These are phyloP conservation scores for Aspergillus japonicus DNA, from an alignment of 2,329 filamentous ascomycete genomes.

Conservation along the genomic window DNA sequence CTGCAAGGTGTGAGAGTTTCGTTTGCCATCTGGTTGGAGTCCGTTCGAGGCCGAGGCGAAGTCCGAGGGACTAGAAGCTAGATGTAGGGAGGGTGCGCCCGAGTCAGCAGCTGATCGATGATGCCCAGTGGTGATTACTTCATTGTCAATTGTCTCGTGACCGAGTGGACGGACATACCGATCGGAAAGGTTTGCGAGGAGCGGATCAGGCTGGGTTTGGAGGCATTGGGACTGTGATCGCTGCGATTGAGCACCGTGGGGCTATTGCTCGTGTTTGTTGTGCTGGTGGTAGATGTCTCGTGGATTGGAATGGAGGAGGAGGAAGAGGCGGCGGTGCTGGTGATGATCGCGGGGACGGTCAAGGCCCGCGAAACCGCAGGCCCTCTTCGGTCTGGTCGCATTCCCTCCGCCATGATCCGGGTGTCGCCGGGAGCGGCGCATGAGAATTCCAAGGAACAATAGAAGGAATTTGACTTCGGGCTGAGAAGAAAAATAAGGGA, in stretches of 20 bases:
- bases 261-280: constrained; percentile 8
- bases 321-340: constrained; percentile 22
- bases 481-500: not conserved
- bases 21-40: constrained; percentile 30
- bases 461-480: not conserved
- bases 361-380: constrained; percentile 25
- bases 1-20: constrained; percentile 20
- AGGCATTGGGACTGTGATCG: constrained; percentile 12
- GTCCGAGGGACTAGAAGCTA: constrained; percentile 32
- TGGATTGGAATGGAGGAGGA: constrained; percentile 15
- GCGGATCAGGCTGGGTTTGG: constrained; percentile 14
- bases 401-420: constrained; percentile 34
- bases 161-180: constrained; percentile 24
- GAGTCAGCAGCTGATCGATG: constrained; percentile 11
- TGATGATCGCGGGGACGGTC: constrained; percentile 27
- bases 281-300: constrained; percentile 9
- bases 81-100: constrained; percentile 4
- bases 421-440: constrained; percentile 22
- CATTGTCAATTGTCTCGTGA: not conserved
- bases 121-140: not conserved
- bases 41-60: constrained; percentile 31
- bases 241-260: constrained; percentile 4
- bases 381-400: constrained; percentile 22
- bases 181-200: constrained; percentile 24
- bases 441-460: constrained; percentile 11